Conservation (phyloP, 1,139 yeast genomes). For the Debaryomyces robertsiae region DNA sequence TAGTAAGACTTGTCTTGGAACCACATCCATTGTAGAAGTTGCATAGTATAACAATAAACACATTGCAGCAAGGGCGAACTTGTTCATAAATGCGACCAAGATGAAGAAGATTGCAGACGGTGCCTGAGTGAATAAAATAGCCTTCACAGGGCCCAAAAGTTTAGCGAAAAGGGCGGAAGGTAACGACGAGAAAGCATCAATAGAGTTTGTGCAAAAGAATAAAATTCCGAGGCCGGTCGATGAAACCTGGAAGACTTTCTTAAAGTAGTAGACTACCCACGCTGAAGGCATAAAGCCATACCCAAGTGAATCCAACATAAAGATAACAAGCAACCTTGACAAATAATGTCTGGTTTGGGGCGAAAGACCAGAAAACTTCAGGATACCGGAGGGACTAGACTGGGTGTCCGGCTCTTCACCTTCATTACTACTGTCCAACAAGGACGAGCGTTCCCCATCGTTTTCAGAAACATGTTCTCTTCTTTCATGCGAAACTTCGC, state of each 20-base stretch:
- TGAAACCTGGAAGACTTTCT: conserved; percentile 37
- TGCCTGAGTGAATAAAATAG: conserved; percentile 73
- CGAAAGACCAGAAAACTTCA: conserved; percentile 25
- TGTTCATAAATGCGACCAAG: conserved; percentile 27
- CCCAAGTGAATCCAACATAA: conserved; percentile 82
- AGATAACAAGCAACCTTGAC: conserved; percentile 47
- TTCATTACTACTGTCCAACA: conserved; percentile 9
- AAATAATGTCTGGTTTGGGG: conserved; percentile 35
- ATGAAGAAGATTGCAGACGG: conserved; percentile 72
- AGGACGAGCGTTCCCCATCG: conserved; percentile 11
- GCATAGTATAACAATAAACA: conserved; percentile 58
- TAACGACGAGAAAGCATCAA: conserved; percentile 63
- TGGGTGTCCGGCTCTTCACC: background rate
- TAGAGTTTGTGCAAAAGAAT: conserved; percentile 64
- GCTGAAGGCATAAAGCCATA: conserved; percentile 86
- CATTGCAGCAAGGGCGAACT: conserved; percentile 40
- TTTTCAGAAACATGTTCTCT: conserved; percentile 10
- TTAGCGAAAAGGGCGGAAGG: conserved; percentile 74
- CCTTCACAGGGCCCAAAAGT: conserved; percentile 72
- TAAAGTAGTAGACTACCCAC: conserved; percentile 84
- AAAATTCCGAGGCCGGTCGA: conserved; percentile 49
- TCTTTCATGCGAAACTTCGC: conserved; percentile 45
- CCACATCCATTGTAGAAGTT: conserved; percentile 83
- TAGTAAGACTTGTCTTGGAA: conserved; percentile 80
- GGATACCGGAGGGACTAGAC: background rate